phyloP scores from a whole-genome alignment of 1,284 basidiomycete genomes.

The Somion occarium region DNA sequence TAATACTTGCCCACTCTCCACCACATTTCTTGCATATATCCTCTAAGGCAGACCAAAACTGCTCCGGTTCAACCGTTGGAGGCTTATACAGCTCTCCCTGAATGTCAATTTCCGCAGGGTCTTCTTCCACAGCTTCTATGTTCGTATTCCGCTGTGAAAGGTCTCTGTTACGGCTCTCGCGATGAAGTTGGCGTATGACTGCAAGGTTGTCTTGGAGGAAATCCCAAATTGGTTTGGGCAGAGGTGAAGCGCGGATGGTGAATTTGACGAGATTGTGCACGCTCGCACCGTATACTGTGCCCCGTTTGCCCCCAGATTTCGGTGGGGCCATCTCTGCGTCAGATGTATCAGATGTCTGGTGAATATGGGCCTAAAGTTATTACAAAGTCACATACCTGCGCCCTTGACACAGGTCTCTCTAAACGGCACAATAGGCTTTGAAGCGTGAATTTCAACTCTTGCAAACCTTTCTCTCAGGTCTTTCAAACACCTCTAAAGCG shows the following conservation, averaged over 20 bases:
- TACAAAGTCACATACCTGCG: slow-evolving; percentile 42
- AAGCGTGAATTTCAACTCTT: slow-evolving; percentile 87
- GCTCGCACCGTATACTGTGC: slow-evolving; percentile 72
- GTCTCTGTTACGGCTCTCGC: slow-evolving; percentile 34
- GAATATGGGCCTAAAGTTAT: slow-evolving; percentile 6
- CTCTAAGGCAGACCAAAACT: slow-evolving; percentile 80
- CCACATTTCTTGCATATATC: slow-evolving; percentile 66
- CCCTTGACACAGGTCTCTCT: slow-evolving; percentile 90
- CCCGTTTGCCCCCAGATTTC: slow-evolving; percentile 72
- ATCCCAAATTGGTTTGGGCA: slow-evolving; percentile 63
- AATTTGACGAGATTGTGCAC: slow-evolving; percentile 78
- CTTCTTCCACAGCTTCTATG: slow-evolving; percentile 30
- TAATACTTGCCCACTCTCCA: slow-evolving; percentile 76
- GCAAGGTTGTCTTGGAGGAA: slow-evolving; percentile 79
- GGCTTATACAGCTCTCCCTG: slow-evolving; percentile 56
- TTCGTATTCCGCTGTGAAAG: slow-evolving; percentile 32
- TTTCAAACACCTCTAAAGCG: slow-evolving; percentile 81
- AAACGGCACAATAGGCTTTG: slow-evolving; percentile 96
- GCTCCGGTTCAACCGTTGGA: slow-evolving; percentile 63
- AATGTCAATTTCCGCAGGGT: slow-evolving; percentile 38
- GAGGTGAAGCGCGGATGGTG: slow-evolving; percentile 76
- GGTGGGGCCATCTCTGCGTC: slow-evolving; percentile 79
- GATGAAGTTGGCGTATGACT: slow-evolving; percentile 50
- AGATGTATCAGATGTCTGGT: neutral
- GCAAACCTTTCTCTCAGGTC: slow-evolving; percentile 96